Percentiles rank a stretch among this genome's conserved stretches.
Evolutionary conservation across 257 asterid species (phyloP).

Genomic region (Penstemon newberryi): DNA sequence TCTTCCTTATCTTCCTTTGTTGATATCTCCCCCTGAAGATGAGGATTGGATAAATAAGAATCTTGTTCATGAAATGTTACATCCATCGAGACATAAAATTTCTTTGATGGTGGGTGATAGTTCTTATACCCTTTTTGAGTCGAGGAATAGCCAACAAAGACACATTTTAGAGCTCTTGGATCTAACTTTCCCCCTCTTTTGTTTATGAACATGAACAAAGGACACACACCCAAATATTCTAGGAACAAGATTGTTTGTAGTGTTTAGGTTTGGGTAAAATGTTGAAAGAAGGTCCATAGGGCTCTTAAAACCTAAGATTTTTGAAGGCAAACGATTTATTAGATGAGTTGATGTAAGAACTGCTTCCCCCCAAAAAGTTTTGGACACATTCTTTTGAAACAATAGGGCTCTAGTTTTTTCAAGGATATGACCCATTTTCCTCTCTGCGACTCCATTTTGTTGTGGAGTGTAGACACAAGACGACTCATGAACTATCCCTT

Average conservation of each 20-base stretch:
- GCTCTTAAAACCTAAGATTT: neutral
- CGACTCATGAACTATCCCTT: constrained; percentile 6
- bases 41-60: neutral
- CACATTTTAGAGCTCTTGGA: neutral
- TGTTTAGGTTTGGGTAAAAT: neutral
- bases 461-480: constrained; percentile 19
- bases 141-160: neutral
- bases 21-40: neutral
- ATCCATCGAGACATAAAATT: neutral
- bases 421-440: neutral
- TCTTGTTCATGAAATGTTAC: neutral
- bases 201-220: neutral
- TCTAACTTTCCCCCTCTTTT: neutral
- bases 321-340: neutral
- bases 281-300: neutral
- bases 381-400: neutral
- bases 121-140: neutral
- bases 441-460: constrained; percentile 18
- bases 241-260: neutral
- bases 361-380: neutral
- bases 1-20: neutral
- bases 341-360: neutral
- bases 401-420: neutral
- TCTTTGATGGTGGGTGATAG: neutral
- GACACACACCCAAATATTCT: neutral